Percentiles rank a stretch among this genome's conserved stretches.
Conservation (phyloP, 345 rosid species). For the Salix brachista region DNA sequence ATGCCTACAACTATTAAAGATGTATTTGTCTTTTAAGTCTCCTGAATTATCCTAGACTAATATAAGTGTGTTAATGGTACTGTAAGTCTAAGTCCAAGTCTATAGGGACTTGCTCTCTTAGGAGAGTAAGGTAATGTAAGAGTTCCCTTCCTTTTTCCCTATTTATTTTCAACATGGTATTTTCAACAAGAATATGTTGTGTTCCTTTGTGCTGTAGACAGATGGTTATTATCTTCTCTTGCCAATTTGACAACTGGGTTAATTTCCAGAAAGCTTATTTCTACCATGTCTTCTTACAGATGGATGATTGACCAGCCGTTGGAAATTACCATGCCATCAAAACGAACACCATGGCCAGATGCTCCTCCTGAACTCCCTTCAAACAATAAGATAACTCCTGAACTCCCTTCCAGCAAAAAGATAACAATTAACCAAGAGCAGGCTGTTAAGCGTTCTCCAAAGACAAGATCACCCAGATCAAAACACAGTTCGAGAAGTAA, state of each 20-base stretch:
- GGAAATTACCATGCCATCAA: slow-evolving; percentile 81
- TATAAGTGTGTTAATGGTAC: too few species aligned
- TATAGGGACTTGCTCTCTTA: too few species aligned
- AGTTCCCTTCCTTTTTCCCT: too few species aligned
- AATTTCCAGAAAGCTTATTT: neutral
- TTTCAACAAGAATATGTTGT: too few species aligned
- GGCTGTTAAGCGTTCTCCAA: slow-evolving; percentile 46
- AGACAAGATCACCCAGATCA: slow-evolving; percentile 50
- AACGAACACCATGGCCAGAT: slow-evolving; percentile 93
- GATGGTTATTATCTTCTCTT: neutral
- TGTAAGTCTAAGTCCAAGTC: too few species aligned
- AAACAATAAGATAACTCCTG: slow-evolving; percentile 47
- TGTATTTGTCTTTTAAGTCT: too few species aligned
- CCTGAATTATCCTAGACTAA: too few species aligned
- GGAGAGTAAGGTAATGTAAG: too few species aligned
- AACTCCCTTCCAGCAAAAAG: slow-evolving; percentile 56
- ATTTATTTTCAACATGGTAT: too few species aligned
- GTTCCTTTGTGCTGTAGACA: too few species aligned
- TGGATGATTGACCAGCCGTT: slow-evolving; percentile 91
- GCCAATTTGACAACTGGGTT: neutral
- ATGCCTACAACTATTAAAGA: too few species aligned
- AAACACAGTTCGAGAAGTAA: slow-evolving; percentile 49
- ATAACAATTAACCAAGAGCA: slow-evolving; percentile 37
- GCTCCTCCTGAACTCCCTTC: slow-evolving; percentile 80
- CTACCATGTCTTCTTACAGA: slow-evolving; percentile 33